Percentiles rank a stretch among this genome's conserved stretches.
Evolutionary conservation across 192 early-diverging fungal species (phyloP).

Genomic region (Backusella australiensis): DNA sequence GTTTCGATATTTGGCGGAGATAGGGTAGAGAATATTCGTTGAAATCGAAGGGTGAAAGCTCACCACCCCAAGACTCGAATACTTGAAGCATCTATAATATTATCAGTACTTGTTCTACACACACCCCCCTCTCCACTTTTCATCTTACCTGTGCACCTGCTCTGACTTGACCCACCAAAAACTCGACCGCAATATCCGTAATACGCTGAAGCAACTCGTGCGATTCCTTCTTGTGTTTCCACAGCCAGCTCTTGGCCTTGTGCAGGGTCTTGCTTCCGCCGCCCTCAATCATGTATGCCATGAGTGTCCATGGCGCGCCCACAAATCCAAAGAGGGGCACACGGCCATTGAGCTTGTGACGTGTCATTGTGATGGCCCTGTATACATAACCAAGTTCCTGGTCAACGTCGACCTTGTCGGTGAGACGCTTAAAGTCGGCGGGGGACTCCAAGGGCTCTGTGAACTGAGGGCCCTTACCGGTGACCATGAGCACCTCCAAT

Average conservation of each 20-base stretch:
- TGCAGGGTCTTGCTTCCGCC: constrained; percentile 89
- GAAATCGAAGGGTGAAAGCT: constrained; percentile 82
- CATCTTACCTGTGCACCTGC: constrained; percentile 91
- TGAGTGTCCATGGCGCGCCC: constrained; percentile 98
- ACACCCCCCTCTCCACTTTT: background rate
- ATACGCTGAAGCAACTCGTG: constrained; percentile 78
- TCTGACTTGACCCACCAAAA: constrained; percentile 87
- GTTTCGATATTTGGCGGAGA: constrained; percentile 71
- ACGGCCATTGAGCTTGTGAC: constrained; percentile 77
- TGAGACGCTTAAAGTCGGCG: constrained; percentile 66
- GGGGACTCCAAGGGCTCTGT: constrained; percentile 77
- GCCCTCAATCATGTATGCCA: constrained; percentile 99
- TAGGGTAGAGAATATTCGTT: constrained; percentile 88
- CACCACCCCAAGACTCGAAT: constrained; percentile 97
- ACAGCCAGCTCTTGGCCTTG: constrained; percentile 92
- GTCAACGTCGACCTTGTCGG: constrained; percentile 65
- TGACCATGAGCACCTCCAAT: constrained; percentile 90
- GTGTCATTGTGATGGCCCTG: constrained; percentile 92
- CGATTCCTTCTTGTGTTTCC: constrained; percentile 67
- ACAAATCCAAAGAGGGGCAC: constrained; percentile 94
- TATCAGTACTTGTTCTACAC: background rate
- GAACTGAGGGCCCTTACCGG: constrained; percentile 87
- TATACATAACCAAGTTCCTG: constrained; percentile 85
- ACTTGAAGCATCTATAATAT: constrained; percentile 81
- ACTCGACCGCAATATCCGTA: constrained; percentile 82